Evolutionary conservation across 2,329 filamentous ascomycete species (phyloP), one percentile per base, ranked within the genome.

Genomic region (Neopestalotiopsis rosae): DNA sequence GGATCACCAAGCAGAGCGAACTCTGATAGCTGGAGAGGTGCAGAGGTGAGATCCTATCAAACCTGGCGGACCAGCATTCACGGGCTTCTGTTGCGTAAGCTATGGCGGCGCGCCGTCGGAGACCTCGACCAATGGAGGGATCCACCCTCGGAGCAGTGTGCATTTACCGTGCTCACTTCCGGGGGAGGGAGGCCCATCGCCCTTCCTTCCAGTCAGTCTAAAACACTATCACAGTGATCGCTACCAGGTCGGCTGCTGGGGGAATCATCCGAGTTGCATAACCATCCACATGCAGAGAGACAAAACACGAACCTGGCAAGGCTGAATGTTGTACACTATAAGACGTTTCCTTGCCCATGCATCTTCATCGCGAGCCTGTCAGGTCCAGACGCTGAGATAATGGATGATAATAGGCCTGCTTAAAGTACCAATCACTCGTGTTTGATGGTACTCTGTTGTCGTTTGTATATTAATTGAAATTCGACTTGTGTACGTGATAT

Each of bases 121-220:
- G n/a, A 59, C 52, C 65, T 61, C 52, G 52, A 67, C 65, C 65
- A 67, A 67, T 67, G 9, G 30, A 61, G 65, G 13, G 40, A 20
- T 56, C 32, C 56, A 67, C 52, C 4, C 52, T 52, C 65, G 52
- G 34, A 14, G 40, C 5, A 38, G 30, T 59, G 34, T n/a, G 58
- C 17, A 67, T 49, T 67, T 52, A 52, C 45, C 45, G 45, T 52
- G 45, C 45, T 52, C 45, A 52, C 45, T 52, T 52, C 45, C 45
- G 45, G 45, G 20, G 24, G 24, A 28, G 24, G 24, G 17, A 9
- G 45, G 14, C 45, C n/a, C 17, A 20, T 20, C 1, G n/a, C 17
- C 42, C 5, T 17, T 17, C 45, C 45, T 28, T 28, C 24, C 24
- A 28, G 24, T 28, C 45, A 52, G 17, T 17, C 17, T 52, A 52